Evolutionary conservation across 164 flowering plant species (phyloP).

Genomic region (Brasenia schreberi): DNA sequence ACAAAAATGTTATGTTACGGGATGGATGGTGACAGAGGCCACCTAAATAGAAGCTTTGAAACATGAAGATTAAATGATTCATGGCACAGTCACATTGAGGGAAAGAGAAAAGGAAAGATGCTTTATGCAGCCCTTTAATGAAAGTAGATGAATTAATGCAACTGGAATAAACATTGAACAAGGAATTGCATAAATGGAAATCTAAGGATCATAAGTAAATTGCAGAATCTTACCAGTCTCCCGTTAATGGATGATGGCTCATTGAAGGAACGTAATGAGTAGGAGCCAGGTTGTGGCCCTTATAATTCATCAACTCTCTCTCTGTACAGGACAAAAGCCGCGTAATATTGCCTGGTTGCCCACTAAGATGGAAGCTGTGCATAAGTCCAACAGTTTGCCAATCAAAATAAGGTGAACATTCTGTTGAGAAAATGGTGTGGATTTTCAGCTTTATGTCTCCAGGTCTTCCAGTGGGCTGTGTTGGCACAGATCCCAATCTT

Average conservation of each 20-base stretch:
- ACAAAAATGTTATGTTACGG: no score
- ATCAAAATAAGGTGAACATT: conserved; percentile 82
- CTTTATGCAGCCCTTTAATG: no score
- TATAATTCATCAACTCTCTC: conserved; percentile 57
- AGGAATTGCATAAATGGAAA: no score
- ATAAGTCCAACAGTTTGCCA: conserved; percentile 98
- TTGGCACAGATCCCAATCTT: conserved; percentile 16
- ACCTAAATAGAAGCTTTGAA: no score
- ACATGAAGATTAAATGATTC: no score
- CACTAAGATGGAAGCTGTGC: conserved; percentile 86
- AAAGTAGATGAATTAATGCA: no score
- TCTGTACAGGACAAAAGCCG: conserved; percentile 95
- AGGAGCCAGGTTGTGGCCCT: conserved; percentile 87
- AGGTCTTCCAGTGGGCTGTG: conserved; percentile 20
- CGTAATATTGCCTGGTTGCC: conserved; percentile 94
- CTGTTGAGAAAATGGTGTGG: conserved; percentile 91
- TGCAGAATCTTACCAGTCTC: conserved; percentile 59
- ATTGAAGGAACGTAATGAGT: conserved; percentile 99
- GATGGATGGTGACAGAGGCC: no score
- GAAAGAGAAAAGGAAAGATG: no score
- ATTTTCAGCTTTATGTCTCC: conserved; percentile 53
- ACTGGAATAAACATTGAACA: no score
- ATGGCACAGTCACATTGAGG: no score
- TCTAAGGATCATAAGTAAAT: neutral
- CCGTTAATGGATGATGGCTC: conserved; percentile 90